These are phyloP conservation scores for Chytriomyces sp. DNA, from an alignment of 192 early-diverging fungal species.

Conservation along the genomic window DNA sequence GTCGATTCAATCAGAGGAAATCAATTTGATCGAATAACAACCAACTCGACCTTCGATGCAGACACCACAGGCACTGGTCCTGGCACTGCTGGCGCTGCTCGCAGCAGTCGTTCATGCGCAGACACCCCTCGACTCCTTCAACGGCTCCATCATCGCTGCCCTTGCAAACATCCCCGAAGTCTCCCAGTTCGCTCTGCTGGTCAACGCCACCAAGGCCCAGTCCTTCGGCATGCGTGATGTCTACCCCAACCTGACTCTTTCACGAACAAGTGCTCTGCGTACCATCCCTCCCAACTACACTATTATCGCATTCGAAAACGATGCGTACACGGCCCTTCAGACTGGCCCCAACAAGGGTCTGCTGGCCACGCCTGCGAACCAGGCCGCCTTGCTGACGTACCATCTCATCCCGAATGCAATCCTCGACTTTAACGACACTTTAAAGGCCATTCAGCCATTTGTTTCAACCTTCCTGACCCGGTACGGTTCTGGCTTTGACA, in stretches of 20 bases:
- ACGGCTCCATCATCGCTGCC: neutral
- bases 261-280: neutral
- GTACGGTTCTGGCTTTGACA: neutral
- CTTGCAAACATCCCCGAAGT: neutral
- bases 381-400: neutral
- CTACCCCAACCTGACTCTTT: constrained; percentile 8
- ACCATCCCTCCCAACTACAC: neutral
- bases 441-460: neutral
- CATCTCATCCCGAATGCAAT: neutral
- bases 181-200: neutral
- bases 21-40: too few species aligned
- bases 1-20: too few species aligned
- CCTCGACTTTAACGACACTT: neutral
- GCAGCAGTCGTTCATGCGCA: too few species aligned
- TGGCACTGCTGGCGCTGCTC: too few species aligned
- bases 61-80: too few species aligned
- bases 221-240: neutral
- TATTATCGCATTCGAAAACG: constrained; percentile 18
- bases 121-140: neutral
- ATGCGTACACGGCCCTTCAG: neutral
- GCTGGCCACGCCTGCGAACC: neutral
- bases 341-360: neutral
- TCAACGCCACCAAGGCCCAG: neutral
- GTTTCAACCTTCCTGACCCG: neutral
- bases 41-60: too few species aligned